These are phyloP conservation scores for Hylodesmum podocarpum DNA, from an alignment of 306 rosid genomes.

Conservation along the genomic window DNA sequence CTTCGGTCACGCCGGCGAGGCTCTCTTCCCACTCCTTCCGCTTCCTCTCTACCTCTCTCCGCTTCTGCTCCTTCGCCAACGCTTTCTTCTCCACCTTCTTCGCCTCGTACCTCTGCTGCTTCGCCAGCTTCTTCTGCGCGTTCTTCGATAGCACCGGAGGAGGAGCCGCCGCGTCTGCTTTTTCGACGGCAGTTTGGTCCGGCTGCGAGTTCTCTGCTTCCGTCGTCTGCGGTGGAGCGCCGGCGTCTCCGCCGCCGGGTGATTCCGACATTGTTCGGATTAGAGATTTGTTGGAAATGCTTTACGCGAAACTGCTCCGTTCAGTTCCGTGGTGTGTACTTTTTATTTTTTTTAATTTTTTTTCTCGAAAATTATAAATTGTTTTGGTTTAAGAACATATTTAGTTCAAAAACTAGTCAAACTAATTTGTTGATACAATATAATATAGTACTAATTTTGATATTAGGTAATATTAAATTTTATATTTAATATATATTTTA, in stretches of 20 bases:
- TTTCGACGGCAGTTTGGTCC: not conserved
- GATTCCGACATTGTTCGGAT: conserved; percentile 3
- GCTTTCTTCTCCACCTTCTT: conserved; percentile 89
- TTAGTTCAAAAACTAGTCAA: too few species aligned
- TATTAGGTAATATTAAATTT: too few species aligned
- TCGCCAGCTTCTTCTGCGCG: conserved; percentile 73
- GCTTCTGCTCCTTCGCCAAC: conserved; percentile 61
- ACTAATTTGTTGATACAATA: too few species aligned
- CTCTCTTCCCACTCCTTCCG: conserved; percentile 85
- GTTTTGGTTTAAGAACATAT: not conserved
- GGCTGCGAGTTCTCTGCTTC: not conserved
- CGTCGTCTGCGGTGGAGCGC: not conserved
- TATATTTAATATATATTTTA: too few species aligned
- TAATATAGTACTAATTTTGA: too few species aligned
- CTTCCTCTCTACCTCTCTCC: conserved; percentile 58
- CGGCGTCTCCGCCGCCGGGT: conserved; percentile 13
- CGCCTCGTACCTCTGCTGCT: conserved; percentile 70
- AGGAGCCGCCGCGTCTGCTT: not conserved
- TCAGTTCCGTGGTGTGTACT: not conserved
- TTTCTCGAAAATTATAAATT: not conserved
- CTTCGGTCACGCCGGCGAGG: conserved; percentile 52
- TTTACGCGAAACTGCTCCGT: not conserved
- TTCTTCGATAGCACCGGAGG: conserved; percentile 49
- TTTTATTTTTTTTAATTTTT: too few species aligned
- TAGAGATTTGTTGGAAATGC: conserved; percentile 1